Percentiles rank a stretch among this genome's conserved stretches.
phyloP scores from a whole-genome alignment of 2,329 filamentous ascomycete species.

The Xylaria polymorpha region DNA sequence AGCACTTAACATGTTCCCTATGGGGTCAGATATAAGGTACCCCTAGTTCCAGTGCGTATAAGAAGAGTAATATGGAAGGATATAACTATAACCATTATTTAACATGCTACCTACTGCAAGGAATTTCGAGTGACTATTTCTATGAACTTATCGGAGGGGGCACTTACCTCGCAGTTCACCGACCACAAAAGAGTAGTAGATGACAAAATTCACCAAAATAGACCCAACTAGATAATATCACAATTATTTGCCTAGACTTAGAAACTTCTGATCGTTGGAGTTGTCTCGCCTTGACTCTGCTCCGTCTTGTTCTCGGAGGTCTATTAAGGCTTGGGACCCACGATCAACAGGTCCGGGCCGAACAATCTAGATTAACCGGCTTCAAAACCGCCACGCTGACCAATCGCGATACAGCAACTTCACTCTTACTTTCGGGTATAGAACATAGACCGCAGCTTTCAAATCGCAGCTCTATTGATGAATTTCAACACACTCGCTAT shows the following conservation, averaged over 20 bases:
- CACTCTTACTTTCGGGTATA: constrained; percentile 6
- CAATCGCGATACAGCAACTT: constrained; percentile 21
- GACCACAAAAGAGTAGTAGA: too few relatives aligned
- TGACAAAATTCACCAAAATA: not conserved
- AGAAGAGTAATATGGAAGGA: not conserved
- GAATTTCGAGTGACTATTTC: not conserved
- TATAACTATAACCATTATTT: too few relatives aligned
- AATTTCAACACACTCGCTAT: constrained; percentile 15
- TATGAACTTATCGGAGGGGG: too few relatives aligned
- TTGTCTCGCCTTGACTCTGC: not conserved
- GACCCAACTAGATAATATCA: not conserved
- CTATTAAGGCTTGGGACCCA: constrained; percentile 21
- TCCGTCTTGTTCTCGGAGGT: constrained; percentile 1
- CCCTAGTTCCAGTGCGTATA: too few relatives aligned
- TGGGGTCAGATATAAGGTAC: not conserved
- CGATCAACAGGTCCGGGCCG: constrained; percentile 1
- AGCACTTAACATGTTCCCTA: not conserved
- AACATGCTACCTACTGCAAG: not conserved
- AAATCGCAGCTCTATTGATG: constrained; percentile 14
- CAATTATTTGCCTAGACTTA: not conserved
- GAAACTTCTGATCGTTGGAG: not conserved
- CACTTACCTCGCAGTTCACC: not conserved
- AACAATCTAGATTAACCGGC: not conserved
- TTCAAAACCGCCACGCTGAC: constrained; percentile 23
- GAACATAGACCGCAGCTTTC: constrained; percentile 7